Evolutionary conservation across 345 rosid species (phyloP).

Genomic region (Citrus glauca): DNA sequence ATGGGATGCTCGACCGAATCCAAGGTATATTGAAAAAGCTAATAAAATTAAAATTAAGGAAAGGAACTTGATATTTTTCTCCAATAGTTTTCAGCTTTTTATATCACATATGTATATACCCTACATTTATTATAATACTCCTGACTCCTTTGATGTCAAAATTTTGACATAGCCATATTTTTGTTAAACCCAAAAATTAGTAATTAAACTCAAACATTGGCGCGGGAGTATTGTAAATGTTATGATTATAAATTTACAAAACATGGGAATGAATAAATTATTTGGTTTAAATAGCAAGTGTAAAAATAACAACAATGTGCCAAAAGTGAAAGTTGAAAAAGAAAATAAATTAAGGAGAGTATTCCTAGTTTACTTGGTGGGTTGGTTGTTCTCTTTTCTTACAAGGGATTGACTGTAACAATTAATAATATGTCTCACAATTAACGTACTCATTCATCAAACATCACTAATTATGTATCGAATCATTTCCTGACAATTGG

Average conservation of each 20-base stretch:
- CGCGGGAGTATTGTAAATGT: no score
- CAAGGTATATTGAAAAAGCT: neutral
- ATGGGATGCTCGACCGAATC: neutral
- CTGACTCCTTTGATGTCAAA: no score
- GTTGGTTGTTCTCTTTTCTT: conserved; percentile 34
- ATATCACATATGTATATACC: no score
- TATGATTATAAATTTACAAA: no score
- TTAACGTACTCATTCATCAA: neutral
- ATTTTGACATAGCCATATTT: no score
- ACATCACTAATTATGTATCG: neutral
- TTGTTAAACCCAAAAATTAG: no score
- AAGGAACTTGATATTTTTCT: no score
- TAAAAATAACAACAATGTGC: neutral
- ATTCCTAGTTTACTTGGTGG: conserved; percentile 11
- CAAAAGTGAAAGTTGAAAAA: neutral
- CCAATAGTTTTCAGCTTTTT: no score
- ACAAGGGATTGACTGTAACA: conserved; percentile 38
- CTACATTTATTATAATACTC: no score
- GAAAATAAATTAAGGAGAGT: neutral
- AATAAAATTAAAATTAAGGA: no score
- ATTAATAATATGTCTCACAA: neutral
- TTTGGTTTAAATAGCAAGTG: neutral
- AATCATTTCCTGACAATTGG: neutral
- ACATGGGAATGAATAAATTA: no score
- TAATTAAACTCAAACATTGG: no score